Conservation (phyloP, 106 monocot species). For the Narthecium ossifragum region DNA sequence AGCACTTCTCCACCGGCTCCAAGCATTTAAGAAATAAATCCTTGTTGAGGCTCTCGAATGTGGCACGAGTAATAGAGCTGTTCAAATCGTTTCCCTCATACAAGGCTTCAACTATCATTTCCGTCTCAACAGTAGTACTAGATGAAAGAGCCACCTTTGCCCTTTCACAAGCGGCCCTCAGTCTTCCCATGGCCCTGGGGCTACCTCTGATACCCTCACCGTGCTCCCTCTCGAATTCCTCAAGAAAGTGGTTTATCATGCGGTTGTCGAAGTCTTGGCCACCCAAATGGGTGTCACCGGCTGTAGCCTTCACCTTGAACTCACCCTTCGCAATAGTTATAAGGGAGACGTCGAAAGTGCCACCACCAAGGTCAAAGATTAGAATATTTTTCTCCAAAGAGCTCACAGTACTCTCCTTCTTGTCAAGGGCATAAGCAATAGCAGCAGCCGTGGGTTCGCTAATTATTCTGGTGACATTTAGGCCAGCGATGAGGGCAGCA, state of each 20-base stretch:
- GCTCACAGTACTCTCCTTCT: slow-evolving; percentile 34
- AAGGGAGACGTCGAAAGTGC: slow-evolving; percentile 38
- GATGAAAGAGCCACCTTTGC: slow-evolving; percentile 5
- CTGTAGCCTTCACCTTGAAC: slow-evolving; percentile 41
- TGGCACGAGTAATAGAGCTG: slow-evolving; percentile 1
- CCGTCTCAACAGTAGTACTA: slow-evolving; percentile 1
- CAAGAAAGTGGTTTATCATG: slow-evolving; percentile 35
- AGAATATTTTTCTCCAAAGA: slow-evolving; percentile 42
- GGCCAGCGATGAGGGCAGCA: slow-evolving; percentile 23
- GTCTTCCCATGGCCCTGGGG: slow-evolving; percentile 1
- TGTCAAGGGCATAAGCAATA: slow-evolving; percentile 45
- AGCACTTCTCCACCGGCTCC: slow-evolving; percentile 45
- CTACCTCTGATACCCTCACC: not conserved
- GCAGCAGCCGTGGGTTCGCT: slow-evolving; percentile 39
- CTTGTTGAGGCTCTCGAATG: slow-evolving; percentile 40
- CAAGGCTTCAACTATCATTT: not conserved
- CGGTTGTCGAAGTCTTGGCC: slow-evolving; percentile 45
- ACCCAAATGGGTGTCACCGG: slow-evolving; percentile 41
- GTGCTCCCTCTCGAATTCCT: slow-evolving; percentile 30
- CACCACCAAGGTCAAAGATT: slow-evolving; percentile 38
- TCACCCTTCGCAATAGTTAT: slow-evolving; percentile 41
- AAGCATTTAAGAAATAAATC: slow-evolving; percentile 35
- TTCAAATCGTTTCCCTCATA: slow-evolving; percentile 3
- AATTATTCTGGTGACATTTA: slow-evolving; percentile 22
- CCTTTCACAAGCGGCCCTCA: slow-evolving; percentile 7